phyloP scores from a whole-genome alignment of 805 yeast species.

The Saccharomycopsis oosterbeekiorum region DNA sequence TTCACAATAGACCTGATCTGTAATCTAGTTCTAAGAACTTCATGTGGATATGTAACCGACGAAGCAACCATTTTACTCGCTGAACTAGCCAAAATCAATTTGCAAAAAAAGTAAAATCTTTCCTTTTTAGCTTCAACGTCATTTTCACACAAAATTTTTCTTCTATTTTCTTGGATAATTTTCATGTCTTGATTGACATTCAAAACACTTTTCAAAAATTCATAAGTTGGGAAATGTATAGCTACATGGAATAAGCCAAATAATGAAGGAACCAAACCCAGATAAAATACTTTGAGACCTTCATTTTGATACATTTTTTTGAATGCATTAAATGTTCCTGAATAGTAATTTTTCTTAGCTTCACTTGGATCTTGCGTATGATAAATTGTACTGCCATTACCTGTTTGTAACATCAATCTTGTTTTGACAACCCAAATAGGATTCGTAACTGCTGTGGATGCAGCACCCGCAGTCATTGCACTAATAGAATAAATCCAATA shows the following conservation, averaged over 20 bases:
- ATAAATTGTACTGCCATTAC: constrained; percentile 32
- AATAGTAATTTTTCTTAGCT: constrained; percentile 36
- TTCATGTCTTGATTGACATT: constrained; percentile 24
- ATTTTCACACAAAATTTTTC: constrained; percentile 11
- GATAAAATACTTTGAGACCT: constrained; percentile 73
- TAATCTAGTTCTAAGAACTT: constrained; percentile 82
- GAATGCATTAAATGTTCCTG: constrained; percentile 79
- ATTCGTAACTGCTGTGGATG: constrained; percentile 75
- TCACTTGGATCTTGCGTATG: constrained; percentile 23
- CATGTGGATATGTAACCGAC: constrained; percentile 89
- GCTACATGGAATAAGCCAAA: constrained; percentile 91
- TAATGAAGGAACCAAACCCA: constrained; percentile 84
- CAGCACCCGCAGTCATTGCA: constrained; percentile 84
- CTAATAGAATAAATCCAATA: constrained; percentile 32
- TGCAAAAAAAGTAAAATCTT: constrained; percentile 27
- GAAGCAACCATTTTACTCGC: constrained; percentile 84
- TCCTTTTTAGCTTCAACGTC: constrained; percentile 19
- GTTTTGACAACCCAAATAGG: constrained; percentile 99
- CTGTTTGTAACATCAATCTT: constrained; percentile 79
- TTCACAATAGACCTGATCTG: constrained; percentile 40
- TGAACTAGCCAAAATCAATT: constrained; percentile 58
- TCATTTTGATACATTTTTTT: constrained; percentile 66
- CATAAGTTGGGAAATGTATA: constrained; percentile 91
- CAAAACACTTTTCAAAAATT: constrained; percentile 55
- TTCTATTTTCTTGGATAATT: constrained; percentile 18